Base-by-base conservation (phyloP, 2,329 filamentous ascomycete genomes). In the Hansfordia pulvinata region DNA sequence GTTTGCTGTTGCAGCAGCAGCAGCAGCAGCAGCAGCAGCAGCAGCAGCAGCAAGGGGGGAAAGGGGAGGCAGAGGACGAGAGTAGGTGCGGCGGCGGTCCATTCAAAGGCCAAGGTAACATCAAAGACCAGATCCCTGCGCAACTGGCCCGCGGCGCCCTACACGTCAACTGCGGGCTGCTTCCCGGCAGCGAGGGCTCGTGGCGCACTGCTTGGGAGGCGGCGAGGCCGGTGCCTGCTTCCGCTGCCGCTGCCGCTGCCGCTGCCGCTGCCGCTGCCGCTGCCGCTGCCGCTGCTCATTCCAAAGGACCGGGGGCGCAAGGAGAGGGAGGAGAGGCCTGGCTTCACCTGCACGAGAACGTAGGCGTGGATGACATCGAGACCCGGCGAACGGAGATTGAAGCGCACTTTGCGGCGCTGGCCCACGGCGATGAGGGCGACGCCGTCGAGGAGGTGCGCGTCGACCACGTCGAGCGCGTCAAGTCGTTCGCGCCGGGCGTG, bases 271-370 rank as follows among this genome's bases (percentile, higher is more conserved):
- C n/a, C n/a, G n/a, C n/a, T n/a, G n/a, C n/a, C n/a, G n/a, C n/a
- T n/a, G n/a, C n/a, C n/a, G n/a, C n/a, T n/a, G n/a, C n/a, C n/a
- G n/a, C n/a, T n/a, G n/a, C n/a, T n/a, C n/a, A n/a, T n/a, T n/a
- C n/a, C n/a, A n/a, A n/a, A n/a, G n/a, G n/a, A n/a, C n/a, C n/a
- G n/a, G n/a, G n/a, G n/a, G n/a, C n/a, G n/a, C n/a, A n/a, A n/a
- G n/a, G n/a, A n/a, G n/a, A n/a, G n/a, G n/a, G n/a, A n/a, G n/a
- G n/a, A n/a, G 40, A 46, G 19, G 56, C 60, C 6, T 75, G 70
- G 69, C 47, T 78, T 12, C 75, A 79, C 46, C 49, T 79, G 16
- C 75, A 79, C 41, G 72, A 78, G 44, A 79, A 78, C 34, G 68
- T 76, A 1, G 69, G 60, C 10, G 58, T 58, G 9, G 43, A 51